Evolutionary conservation across 495 filamentous ascomycete species (phyloP).

Genomic region (Neurospora pannonica): DNA sequence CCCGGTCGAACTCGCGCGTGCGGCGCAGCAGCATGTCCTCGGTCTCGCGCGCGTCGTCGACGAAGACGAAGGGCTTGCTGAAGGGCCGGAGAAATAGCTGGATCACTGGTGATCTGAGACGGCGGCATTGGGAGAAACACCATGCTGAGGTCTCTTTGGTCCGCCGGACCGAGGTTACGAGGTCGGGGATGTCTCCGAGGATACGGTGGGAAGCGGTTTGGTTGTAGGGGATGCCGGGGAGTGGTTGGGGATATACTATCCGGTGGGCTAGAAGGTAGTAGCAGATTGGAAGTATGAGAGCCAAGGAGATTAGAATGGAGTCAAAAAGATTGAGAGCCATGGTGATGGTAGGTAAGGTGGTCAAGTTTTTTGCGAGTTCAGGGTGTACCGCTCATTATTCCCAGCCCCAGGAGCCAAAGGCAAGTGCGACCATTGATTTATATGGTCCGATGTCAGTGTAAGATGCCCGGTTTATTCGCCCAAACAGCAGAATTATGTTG

Average conservation of each 20-base stretch:
- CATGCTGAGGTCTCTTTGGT: constrained; percentile 7
- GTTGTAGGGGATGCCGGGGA: constrained; percentile 31
- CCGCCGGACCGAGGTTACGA: constrained; percentile 4
- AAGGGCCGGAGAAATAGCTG: constrained; percentile 17
- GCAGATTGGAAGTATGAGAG: background rate
- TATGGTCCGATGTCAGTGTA: background rate
- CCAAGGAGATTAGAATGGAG: background rate
- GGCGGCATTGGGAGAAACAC: constrained; percentile 13
- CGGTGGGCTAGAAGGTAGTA: background rate
- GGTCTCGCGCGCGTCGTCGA: constrained; percentile 23
- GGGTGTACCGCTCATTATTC: background rate
- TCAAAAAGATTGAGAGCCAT: background rate
- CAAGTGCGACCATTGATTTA: background rate
- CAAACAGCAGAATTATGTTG: background rate
- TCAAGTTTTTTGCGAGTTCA: background rate
- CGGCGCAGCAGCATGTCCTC: constrained; percentile 22
- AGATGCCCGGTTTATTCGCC: background rate
- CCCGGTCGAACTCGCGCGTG: constrained; percentile 24
- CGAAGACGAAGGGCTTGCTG: constrained; percentile 13
- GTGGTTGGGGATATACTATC: constrained; percentile 15
- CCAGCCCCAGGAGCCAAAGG: background rate
- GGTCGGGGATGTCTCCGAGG: constrained; percentile 21
- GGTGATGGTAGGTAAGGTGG: background rate
- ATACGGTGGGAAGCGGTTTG: constrained; percentile 15
- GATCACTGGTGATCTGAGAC: constrained; percentile 17